Evolutionary conservation across 2,329 filamentous ascomycete genomes (phyloP).

Genomic region (Pyrenophora graminea): DNA sequence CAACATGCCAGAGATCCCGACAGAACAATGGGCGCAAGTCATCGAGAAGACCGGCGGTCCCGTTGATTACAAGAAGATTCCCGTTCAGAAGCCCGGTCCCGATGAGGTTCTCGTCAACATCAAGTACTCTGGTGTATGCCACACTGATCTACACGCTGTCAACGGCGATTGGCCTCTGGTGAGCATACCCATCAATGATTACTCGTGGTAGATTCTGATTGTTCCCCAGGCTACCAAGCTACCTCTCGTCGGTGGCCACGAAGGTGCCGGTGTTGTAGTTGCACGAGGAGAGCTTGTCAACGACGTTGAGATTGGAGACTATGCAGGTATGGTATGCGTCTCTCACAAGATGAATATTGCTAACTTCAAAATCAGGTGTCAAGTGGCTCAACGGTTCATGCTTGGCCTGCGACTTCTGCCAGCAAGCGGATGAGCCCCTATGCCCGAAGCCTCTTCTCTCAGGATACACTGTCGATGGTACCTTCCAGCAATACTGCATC

Average conservation of each 20-base stretch:
- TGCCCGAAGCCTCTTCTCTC: conserved; percentile 76
- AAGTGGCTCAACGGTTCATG: conserved; percentile 93
- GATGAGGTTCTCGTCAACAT: conserved; percentile 92
- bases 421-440: conserved; percentile 78
- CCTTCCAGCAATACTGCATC: conserved; percentile 90
- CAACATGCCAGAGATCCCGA: conserved; percentile 67
- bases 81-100: conserved; percentile 77
- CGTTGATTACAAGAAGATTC: conserved; percentile 76
- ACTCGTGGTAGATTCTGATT: conserved; percentile 18
- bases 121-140: conserved; percentile 88
- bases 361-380: conserved; percentile 56
- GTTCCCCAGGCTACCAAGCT: conserved; percentile 65
- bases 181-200: conserved; percentile 3
- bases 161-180: conserved; percentile 86
- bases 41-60: conserved; percentile 77
- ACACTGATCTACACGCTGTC: conserved; percentile 81
- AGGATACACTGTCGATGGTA: conserved; percentile 90
- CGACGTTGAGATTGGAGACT: conserved; percentile 77
- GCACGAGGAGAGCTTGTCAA: conserved; percentile 75
- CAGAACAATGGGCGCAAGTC: conserved; percentile 89
- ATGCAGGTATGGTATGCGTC: conserved; percentile 58
- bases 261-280: conserved; percentile 82
- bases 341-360: not conserved
- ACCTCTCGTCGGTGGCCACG: conserved; percentile 80
- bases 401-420: conserved; percentile 81